phyloP scores from a whole-genome alignment of 2,329 filamentous ascomycete species.

The Cladosporium sp. region DNA sequence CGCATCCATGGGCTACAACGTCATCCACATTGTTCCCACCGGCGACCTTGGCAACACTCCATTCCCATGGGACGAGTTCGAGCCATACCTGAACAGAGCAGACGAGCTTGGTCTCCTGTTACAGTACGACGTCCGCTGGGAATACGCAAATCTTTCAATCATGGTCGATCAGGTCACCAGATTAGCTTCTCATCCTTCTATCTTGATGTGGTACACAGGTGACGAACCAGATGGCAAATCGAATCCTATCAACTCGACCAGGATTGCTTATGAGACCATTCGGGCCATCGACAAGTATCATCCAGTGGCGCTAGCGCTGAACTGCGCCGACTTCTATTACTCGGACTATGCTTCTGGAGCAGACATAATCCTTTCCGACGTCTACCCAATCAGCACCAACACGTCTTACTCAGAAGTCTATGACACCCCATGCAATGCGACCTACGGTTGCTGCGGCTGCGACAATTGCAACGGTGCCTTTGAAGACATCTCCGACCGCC shows the following conservation, averaged over 20 bases:
- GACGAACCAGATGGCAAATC: conserved; percentile 59
- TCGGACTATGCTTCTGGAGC: conserved; percentile 53
- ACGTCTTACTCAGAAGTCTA: conserved; percentile 54
- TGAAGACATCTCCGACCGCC: conserved; percentile 52
- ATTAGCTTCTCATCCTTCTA: conserved; percentile 35
- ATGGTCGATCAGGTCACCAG: conserved; percentile 39
- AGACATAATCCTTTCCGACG: conserved; percentile 60
- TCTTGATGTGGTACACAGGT: conserved; percentile 50
- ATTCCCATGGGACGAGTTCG: conserved; percentile 43
- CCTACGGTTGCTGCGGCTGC: conserved; percentile 63
- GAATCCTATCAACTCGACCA: conserved; percentile 52
- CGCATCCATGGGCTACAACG: conserved; percentile 45
- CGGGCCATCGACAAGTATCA: conserved; percentile 59
- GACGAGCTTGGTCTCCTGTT: conserved; percentile 48
- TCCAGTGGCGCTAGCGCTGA: conserved; percentile 59
- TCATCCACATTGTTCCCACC: conserved; percentile 43
- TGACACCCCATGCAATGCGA: conserved; percentile 57
- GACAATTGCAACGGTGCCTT: conserved; percentile 57
- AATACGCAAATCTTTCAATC: conserved; percentile 39
- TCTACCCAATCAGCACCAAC: conserved; percentile 61
- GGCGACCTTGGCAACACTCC: conserved; percentile 31
- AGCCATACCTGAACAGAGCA: conserved; percentile 43
- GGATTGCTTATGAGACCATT: conserved; percentile 46
- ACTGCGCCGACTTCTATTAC: conserved; percentile 63
- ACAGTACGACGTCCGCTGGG: conserved; percentile 48